phyloP scores from a whole-genome alignment of 2,329 filamentous ascomycete genomes.

The Xylariaceae sp. region DNA sequence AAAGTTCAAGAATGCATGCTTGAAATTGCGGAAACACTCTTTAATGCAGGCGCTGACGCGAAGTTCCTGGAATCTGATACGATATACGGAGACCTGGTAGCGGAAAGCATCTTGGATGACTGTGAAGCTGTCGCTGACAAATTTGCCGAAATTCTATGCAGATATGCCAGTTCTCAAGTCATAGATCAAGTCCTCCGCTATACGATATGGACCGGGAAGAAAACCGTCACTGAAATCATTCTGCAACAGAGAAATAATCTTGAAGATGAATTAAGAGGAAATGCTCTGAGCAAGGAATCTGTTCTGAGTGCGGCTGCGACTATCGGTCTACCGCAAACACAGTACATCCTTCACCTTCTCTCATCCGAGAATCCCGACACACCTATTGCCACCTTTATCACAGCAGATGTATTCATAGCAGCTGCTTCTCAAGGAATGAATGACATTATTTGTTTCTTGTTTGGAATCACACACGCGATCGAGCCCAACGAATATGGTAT shows the following conservation, averaged over 20 bases:
- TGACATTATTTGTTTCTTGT: background rate
- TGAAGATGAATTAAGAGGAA: background rate
- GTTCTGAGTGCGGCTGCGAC: background rate
- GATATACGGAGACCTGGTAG: too few relatives aligned
- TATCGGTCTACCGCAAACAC: background rate
- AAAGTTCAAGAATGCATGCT: background rate
- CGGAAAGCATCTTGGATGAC: too few relatives aligned
- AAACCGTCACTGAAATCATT: slow-evolving; percentile 3
- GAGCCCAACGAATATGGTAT: background rate
- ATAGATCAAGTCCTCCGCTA: slow-evolving; percentile 1
- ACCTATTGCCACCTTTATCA: background rate
- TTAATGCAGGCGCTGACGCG: slow-evolving; percentile 3
- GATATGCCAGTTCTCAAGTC: slow-evolving; percentile 1
- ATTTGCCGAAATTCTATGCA: slow-evolving; percentile 3
- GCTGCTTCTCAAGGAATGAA: background rate
- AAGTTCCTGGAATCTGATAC: slow-evolving; percentile 8
- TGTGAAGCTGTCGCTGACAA: background rate
- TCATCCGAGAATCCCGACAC: background rate
- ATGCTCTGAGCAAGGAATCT: slow-evolving; percentile 2
- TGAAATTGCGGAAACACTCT: slow-evolving; percentile 2
- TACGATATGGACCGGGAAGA: slow-evolving; percentile 1
- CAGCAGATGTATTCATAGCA: slow-evolving; percentile 2
- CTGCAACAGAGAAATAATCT: slow-evolving; percentile 3
- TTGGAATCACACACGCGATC: background rate
- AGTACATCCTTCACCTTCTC: background rate